Evolutionary conservation across 23 red algal species (phyloP), one percentile per base, ranked within the genome.

Genomic region (Gracilariopsis chorda): DNA sequence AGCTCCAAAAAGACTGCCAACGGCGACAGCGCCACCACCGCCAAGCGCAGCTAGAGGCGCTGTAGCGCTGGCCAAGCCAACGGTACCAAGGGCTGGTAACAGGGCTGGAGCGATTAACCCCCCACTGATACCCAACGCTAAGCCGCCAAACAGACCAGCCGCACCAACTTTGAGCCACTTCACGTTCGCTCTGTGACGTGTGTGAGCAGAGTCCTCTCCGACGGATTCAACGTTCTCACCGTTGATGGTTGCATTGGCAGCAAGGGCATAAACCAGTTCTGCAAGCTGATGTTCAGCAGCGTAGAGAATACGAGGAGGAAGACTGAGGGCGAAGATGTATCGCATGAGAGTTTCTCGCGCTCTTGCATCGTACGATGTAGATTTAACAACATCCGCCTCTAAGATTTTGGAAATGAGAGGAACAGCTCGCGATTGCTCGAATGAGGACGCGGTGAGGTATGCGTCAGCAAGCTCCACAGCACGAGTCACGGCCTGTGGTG

Each of bases 141-240:
- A 6, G 17, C 88, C 88, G 6, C 75, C 74, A 24, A 91, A 49
- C n/a, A 82, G 44, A 48, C 63, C 53, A 7, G 88, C 88, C 3
- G 75, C 68, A 25, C 88, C 88, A 91, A 91, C 71, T 30, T 91
- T 91, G 19, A 80, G 71, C 88, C 88, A 91, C 42, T 89, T 89
- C 34, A 70, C 58, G 39, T 89, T 89, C 30, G 51, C 25, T 7
- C 88, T 73, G 19, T 59, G 55, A 2, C 75, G 73, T 33, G 55
- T 48, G 28, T 82, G 60, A 14, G 58, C 62, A 2, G 28, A 23
- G 27, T 82, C 77, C 16, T 82, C 60, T 17, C 40, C 75, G 25
- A 82, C 88, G n/a, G 77, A 73, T 62, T 91, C 75, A 17, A 80
- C 77, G 59, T 91, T 82, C 30, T 62, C 68, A 1, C 75, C 88